Evolutionary conservation across 176 grass and related monocot genomes (phyloP), one percentile per base, ranked within the genome.

Genomic region (Zizania latifolia): DNA sequence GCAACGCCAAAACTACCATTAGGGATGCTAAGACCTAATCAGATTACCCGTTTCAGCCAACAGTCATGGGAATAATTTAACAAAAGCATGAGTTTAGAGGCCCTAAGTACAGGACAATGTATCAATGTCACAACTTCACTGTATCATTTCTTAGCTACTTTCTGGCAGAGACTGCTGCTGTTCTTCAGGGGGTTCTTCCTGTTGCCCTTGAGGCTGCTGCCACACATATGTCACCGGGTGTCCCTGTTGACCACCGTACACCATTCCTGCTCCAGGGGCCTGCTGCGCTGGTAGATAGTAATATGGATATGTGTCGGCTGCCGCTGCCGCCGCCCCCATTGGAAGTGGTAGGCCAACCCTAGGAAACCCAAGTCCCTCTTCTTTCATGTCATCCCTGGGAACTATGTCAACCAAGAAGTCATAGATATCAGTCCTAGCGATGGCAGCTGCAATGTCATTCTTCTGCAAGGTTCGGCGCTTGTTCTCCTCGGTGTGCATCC

Each of bases 401-500:
- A 91, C 74, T 61, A 87, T 84, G 78, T 91, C 89, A 37, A 91
- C 84, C 71, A 91, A 67, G 77, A 91, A 90, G 53, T 90, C 88
- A 27, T 87, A 91, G 80, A 91, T 84, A 62, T 91, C 89, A 51
- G 89, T 91, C 77, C 77, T 84, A 4, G 89, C 78, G 39, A 91
- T 84, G 43, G 89, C 77, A 70, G 89, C 84, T 50, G 89, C 81
- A 39, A 91, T 84, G 46, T 91, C 89, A 27, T 87, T 91, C 72
- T 87, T 91, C 72, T 91, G 81, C 22, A 91, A 77, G 63, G 89
- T 91, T 64, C 84, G 68, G 27, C 89, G 81, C 53, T 84, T 91
- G 72, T 84, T 91, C 81, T 91, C 89, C 61, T 91, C 89, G 8
- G 89, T 87, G 51, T 87, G 89, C 64, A 87, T 87, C 89, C 89